Evolutionary conservation across 1,284 basidiomycete genomes (phyloP).

Genomic region (Papiliotrema nemorosa): DNA sequence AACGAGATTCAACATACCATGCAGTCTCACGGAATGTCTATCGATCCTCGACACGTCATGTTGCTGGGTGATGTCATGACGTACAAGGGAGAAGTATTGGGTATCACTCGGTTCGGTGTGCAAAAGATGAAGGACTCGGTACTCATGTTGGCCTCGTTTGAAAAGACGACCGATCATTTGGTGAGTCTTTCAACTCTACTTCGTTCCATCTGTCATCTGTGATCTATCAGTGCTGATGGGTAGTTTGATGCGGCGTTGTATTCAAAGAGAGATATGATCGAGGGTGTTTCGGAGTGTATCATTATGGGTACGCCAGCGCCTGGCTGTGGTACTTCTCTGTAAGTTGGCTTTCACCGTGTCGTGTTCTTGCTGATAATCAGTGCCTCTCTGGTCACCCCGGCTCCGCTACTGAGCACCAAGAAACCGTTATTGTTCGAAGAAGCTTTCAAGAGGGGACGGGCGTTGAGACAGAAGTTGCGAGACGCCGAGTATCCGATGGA

Average conservation of each 20-base stretch:
- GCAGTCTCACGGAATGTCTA: constrained; percentile 96
- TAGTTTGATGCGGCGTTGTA: constrained; percentile 92
- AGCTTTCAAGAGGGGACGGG: constrained; percentile 25
- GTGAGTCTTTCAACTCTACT: no score
- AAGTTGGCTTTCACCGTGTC: constrained; percentile 37
- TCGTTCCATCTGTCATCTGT: no score
- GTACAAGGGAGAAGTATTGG: constrained; percentile 98
- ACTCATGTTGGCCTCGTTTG: constrained; percentile 97
- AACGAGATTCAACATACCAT: constrained; percentile 98
- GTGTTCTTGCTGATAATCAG: constrained; percentile 35
- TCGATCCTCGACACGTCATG: constrained; percentile 99
- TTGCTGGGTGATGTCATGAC: constrained; percentile 97
- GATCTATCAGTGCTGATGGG: constrained; percentile 7
- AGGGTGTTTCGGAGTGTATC: constrained; percentile 97
- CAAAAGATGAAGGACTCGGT: constrained; percentile 99
- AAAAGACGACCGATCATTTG: constrained; percentile 98
- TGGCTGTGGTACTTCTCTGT: constrained; percentile 93
- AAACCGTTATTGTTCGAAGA: constrained; percentile 59
- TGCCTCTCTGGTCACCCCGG: constrained; percentile 59
- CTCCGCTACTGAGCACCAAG: constrained; percentile 57
- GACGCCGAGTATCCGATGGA: not conserved
- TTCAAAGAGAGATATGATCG: constrained; percentile 91
- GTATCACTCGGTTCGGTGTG: constrained; percentile 99
- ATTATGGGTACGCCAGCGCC: constrained; percentile 99
- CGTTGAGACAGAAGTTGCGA: not conserved